These are phyloP conservation scores for Silene coronaria DNA, from an alignment of 179 eudicot genomes.

Conservation along the genomic window DNA sequence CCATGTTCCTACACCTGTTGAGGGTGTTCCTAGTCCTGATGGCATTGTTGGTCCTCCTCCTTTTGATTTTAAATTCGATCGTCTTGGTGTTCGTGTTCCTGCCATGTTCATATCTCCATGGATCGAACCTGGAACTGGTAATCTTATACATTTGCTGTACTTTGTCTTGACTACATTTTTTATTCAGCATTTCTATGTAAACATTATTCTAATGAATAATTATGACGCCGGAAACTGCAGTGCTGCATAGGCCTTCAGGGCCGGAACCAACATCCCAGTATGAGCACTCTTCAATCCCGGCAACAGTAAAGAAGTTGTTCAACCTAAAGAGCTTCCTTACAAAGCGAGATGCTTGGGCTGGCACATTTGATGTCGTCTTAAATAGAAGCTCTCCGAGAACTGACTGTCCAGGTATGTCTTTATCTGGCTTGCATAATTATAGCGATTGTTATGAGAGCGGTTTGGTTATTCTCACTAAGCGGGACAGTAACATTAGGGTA, in stretches of 20 bases:
- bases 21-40: constrained; percentile 72
- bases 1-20: constrained; percentile 63
- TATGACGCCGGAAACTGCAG: constrained; percentile 29
- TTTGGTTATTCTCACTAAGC: too few relatives aligned
- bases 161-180: background rate
- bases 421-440: background rate
- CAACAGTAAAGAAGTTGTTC: constrained; percentile 78
- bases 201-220: background rate
- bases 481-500: too few relatives aligned
- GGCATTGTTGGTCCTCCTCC: constrained; percentile 60
- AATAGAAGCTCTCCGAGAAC: constrained; percentile 56
- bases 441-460: too few relatives aligned
- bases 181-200: background rate
- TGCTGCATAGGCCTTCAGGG: constrained; percentile 66
- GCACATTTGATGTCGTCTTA: constrained; percentile 67
- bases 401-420: constrained; percentile 65
- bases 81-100: constrained; percentile 83
- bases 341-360: constrained; percentile 82
- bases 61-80: constrained; percentile 44
- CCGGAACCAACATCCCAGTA: constrained; percentile 67
- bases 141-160: background rate
- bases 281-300: constrained; percentile 86
- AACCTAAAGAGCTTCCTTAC: constrained; percentile 66
- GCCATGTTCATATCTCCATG: constrained; percentile 73
- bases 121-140: constrained; percentile 36